Conservation (phyloP, 495 filamentous ascomycete species). For the Venustampulla echinocandica region DNA sequence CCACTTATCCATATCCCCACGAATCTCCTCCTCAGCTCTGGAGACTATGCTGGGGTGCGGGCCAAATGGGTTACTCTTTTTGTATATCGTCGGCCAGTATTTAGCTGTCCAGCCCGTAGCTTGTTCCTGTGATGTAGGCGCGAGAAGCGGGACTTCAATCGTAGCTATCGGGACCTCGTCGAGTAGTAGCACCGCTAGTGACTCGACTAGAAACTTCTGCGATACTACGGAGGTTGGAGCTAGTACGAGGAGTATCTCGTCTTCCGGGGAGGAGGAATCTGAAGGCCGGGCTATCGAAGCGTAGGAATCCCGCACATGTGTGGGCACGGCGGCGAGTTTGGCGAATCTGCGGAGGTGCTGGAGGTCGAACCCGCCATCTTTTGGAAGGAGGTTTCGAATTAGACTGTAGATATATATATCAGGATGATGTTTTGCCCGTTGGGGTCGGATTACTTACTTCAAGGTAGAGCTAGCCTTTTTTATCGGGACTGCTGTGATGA, state of each 20-base stretch:
- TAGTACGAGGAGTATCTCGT: constrained; percentile 32
- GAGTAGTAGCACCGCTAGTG: constrained; percentile 27
- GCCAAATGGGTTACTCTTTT: constrained; percentile 69
- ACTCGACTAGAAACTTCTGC: constrained; percentile 37
- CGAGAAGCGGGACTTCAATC: constrained; percentile 60
- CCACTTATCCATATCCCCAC: constrained; percentile 45
- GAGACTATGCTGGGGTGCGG: constrained; percentile 57
- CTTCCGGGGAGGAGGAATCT: too few relatives aligned
- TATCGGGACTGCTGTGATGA: constrained; percentile 42
- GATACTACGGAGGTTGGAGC: constrained; percentile 25
- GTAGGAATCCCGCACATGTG: constrained; percentile 3
- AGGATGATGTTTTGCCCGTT: not conserved
- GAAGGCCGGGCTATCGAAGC: constrained; percentile 11
- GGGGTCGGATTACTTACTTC: constrained; percentile 31
- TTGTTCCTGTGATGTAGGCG: constrained; percentile 66
- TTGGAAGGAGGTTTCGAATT: constrained; percentile 41
- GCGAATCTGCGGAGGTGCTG: constrained; percentile 77
- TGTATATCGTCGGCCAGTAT: constrained; percentile 87
- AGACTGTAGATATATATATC: constrained; percentile 26
- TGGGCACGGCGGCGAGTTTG: constrained; percentile 60
- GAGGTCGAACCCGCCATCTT: constrained; percentile 50
- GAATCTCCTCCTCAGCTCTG: constrained; percentile 49
- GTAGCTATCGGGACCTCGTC: constrained; percentile 36
- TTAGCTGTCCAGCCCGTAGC: constrained; percentile 65
- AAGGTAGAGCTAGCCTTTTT: constrained; percentile 44